phyloP scores from a whole-genome alignment of 345 rosid genomes.

The Laguncularia racemosa region DNA sequence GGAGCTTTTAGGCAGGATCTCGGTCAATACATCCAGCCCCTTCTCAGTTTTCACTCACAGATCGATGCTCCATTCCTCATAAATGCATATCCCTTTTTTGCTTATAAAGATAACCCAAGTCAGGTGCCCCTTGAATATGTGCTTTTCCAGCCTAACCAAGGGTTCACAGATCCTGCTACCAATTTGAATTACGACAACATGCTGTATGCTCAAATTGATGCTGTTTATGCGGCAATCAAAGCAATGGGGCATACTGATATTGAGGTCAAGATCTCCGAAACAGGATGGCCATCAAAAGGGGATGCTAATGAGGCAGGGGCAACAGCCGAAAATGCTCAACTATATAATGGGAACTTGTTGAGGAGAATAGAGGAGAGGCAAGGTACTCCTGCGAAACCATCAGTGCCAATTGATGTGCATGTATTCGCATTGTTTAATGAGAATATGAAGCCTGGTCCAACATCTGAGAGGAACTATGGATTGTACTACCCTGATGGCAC shows the following conservation, averaged over 20 bases:
- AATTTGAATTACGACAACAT: constrained; percentile 74
- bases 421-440: constrained; percentile 88
- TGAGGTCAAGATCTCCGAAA: constrained; percentile 77
- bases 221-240: constrained; percentile 68
- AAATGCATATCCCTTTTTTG: constrained; percentile 83
- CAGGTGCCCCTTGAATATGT: constrained; percentile 55
- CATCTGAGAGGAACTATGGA: constrained; percentile 85
- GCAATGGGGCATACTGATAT: constrained; percentile 64
- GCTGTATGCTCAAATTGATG: constrained; percentile 86
- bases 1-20: constrained; percentile 58
- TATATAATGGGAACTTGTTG: constrained; percentile 64
- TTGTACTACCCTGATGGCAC: constrained; percentile 68
- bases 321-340: constrained; percentile 55
- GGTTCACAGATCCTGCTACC: constrained; percentile 46
- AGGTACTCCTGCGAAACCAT: constrained; percentile 71
- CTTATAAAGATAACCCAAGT: constrained; percentile 53
- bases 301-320: constrained; percentile 72
- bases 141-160: constrained; percentile 69
- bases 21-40: constrained; percentile 37
- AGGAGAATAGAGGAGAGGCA: constrained; percentile 36
- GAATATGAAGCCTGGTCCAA: constrained; percentile 72
- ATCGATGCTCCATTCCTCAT: constrained; percentile 60
- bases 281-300: constrained; percentile 96
- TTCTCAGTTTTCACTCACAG: constrained; percentile 55
- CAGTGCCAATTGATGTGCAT: constrained; percentile 51